These are phyloP conservation scores for Exutisphaerella laricina DNA, from an alignment of 2,329 filamentous ascomycete species.

Conservation along the genomic window DNA sequence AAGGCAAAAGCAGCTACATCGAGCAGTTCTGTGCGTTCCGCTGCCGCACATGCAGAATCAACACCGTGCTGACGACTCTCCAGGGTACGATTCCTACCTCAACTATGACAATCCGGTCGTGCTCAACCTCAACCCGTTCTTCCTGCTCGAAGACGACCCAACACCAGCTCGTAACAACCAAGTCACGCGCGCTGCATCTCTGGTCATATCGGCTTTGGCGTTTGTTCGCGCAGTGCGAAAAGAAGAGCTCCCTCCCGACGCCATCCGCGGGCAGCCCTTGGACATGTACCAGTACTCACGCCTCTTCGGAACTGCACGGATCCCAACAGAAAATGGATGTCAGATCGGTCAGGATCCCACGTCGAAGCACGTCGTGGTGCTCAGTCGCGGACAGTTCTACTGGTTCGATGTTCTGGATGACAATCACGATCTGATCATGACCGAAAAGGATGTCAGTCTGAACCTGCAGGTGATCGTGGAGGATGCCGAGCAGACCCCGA, in stretches of 20 bases:
- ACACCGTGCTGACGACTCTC: conserved; percentile 3
- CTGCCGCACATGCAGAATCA: not conserved
- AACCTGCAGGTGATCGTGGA: conserved; percentile 90
- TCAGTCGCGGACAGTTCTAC: conserved; percentile 94
- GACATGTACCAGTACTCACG: conserved; percentile 99
- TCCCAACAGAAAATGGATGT: conserved; percentile 90
- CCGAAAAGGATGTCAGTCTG: conserved; percentile 83
- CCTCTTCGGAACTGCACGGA: conserved; percentile 87
- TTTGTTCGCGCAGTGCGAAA: conserved; percentile 90
- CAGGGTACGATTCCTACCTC: conserved; percentile 97
- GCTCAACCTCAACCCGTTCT: conserved; percentile 95
- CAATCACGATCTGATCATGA: conserved; percentile 95
- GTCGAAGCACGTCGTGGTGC: conserved; percentile 88
- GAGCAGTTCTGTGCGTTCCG: conserved; percentile 89
- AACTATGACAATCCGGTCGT: conserved; percentile 98
- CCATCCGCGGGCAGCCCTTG: conserved; percentile 71
- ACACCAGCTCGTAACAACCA: conserved; percentile 96
- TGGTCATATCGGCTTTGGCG: conserved; percentile 82
- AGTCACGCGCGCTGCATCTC: conserved; percentile 85
- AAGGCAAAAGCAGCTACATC: conserved; percentile 89
- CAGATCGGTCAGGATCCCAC: conserved; percentile 90
- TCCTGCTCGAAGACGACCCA: conserved; percentile 93
- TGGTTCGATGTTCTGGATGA: conserved; percentile 98
- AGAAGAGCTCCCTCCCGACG: conserved; percentile 89
- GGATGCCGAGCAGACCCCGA: conserved; percentile 81